phyloP scores from a whole-genome alignment of 75 land plant species.

The Cryptomeria japonica region DNA sequence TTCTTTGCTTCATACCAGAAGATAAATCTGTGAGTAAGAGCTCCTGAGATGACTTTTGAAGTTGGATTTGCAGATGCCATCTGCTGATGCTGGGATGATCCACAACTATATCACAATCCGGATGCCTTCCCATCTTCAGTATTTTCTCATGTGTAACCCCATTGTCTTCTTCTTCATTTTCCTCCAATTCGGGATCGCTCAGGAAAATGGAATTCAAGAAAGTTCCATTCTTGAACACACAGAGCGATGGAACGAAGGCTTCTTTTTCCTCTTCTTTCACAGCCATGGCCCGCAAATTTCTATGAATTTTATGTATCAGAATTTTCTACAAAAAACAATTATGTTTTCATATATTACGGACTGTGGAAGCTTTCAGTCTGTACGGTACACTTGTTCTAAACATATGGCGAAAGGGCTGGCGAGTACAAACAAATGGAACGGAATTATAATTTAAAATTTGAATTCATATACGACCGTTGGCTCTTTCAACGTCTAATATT shows the following conservation, averaged over 20 bases:
- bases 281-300: background rate
- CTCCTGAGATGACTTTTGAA: conserved; percentile 29
- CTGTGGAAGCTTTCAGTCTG: background rate
- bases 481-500: too few species aligned
- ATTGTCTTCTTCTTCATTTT: conserved; percentile 1
- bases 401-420: too few species aligned
- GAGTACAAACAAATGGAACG: too few species aligned
- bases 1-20: conserved; percentile 46
- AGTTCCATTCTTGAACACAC: background rate
- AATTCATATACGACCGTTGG: too few species aligned
- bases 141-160: conserved; percentile 2
- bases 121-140: conserved; percentile 71
- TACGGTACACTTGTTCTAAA: too few species aligned
- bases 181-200: background rate
- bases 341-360: background rate
- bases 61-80: conserved; percentile 65
- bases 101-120: conserved; percentile 69
- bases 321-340: background rate
- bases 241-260: background rate
- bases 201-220: background rate
- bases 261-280: background rate
- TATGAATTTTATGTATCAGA: background rate
- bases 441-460: too few species aligned
- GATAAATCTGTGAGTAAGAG: conserved; percentile 69
- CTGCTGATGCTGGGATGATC: conserved; percentile 91